These are phyloP conservation scores for Morella rubra DNA, from an alignment of 306 rosid genomes.

Conservation along the genomic window DNA sequence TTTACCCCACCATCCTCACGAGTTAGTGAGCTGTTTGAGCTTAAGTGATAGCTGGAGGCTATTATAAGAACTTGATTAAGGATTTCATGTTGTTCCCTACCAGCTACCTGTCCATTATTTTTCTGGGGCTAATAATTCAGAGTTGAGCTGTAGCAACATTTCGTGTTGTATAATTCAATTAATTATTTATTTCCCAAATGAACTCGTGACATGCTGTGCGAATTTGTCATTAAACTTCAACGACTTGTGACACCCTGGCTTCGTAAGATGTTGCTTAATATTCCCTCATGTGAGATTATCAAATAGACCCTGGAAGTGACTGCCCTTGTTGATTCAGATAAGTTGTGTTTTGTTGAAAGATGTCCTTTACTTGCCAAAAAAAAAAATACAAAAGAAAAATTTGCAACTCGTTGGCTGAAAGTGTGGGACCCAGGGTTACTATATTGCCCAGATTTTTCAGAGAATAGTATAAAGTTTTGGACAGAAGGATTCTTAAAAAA, in stretches of 20 bases:
- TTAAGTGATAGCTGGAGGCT: constrained; percentile 2
- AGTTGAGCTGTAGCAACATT: not conserved
- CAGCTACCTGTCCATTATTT: not conserved
- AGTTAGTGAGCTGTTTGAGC: not conserved
- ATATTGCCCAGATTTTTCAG: too few species aligned
- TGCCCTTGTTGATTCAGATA: too few species aligned
- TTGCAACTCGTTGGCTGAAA: too few species aligned
- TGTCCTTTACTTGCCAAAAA: too few species aligned
- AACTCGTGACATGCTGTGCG: not conserved
- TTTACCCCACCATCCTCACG: not conserved
- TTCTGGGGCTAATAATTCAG: not conserved
- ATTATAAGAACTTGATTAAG: not conserved
- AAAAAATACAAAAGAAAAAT: too few species aligned
- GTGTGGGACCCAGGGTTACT: too few species aligned
- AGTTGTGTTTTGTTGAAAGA: too few species aligned
- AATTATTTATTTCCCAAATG: not conserved
- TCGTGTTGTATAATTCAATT: not conserved
- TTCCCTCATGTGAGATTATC: too few species aligned
- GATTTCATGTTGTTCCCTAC: not conserved
- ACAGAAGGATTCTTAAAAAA: too few species aligned
- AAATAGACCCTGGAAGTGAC: too few species aligned
- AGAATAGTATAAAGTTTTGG: too few species aligned
- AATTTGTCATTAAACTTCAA: not conserved
- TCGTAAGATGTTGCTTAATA: too few species aligned
- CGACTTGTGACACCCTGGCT: not conserved